Percentiles rank a stretch among this genome's conserved stretches.
These are phyloP conservation scores for Dryadomyces quercivorus DNA, from an alignment of 2,329 filamentous ascomycete genomes.

Conservation along the genomic window DNA sequence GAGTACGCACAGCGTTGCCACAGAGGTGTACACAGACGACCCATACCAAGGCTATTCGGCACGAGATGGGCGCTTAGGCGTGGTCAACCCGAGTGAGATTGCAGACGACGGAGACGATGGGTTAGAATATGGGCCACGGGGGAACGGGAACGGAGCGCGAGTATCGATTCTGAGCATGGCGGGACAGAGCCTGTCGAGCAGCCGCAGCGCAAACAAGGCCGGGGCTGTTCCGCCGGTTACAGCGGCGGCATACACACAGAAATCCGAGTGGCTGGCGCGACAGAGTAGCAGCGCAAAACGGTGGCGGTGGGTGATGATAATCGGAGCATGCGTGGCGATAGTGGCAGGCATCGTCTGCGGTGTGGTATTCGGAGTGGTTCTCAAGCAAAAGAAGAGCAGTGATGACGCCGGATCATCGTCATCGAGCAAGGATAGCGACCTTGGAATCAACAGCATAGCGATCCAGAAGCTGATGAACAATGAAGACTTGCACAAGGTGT, in stretches of 20 bases:
- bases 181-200: conserved; percentile 28
- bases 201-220: conserved; percentile 19
- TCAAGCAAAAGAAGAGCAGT: conserved; percentile 35
- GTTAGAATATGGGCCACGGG: conserved; percentile 35
- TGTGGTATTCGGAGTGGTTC: conserved; percentile 59
- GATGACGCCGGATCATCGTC: conserved; percentile 14
- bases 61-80: conserved; percentile 37
- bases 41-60: conserved; percentile 51
- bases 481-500: conserved; percentile 74
- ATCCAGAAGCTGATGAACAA: conserved; percentile 72
- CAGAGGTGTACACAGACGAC: conserved; percentile 44
- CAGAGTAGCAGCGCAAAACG: conserved; percentile 51
- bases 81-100: conserved; percentile 68
- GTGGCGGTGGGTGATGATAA: conserved; percentile 57
- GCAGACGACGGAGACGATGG: conserved; percentile 83
- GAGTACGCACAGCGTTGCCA: conserved; percentile 32
- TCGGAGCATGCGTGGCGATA: conserved; percentile 51
- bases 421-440: conserved; percentile 12
- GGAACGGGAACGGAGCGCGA: conserved; percentile 28
- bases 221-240: conserved; percentile 13
- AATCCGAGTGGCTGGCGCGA: conserved; percentile 50
- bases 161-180: conserved; percentile 49
- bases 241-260: conserved; percentile 27
- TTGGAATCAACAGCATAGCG: conserved; percentile 61
- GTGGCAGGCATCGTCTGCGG: conserved; percentile 62